Conservation (phyloP, 768 basidiomycete genomes). For the Tubosaeta sp. region DNA sequence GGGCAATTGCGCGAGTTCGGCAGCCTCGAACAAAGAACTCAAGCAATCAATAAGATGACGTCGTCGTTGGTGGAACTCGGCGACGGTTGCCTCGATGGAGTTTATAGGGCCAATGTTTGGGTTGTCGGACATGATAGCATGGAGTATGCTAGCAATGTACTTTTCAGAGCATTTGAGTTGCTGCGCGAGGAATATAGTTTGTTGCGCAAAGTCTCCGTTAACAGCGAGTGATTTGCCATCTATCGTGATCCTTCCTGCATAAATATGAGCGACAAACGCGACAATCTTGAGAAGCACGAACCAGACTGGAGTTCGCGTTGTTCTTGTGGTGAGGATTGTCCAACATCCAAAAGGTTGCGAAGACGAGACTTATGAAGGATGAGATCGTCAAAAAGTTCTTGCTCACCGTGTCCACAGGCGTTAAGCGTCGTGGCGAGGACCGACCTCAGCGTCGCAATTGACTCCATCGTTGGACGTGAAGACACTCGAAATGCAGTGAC, state of each 20-base stretch:
- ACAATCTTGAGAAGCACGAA: constrained; percentile 32
- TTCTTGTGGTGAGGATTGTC: constrained; percentile 56
- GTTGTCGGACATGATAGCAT: constrained; percentile 56
- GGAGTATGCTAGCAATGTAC: constrained; percentile 66
- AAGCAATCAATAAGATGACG: constrained; percentile 69
- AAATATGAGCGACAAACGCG: neutral
- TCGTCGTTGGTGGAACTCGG: constrained; percentile 66
- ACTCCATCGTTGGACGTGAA: constrained; percentile 43
- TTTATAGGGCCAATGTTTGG: constrained; percentile 58
- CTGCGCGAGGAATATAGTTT: constrained; percentile 73
- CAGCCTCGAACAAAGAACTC: constrained; percentile 60
- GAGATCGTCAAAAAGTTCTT: constrained; percentile 72
- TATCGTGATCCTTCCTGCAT: constrained; percentile 61
- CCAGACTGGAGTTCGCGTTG: constrained; percentile 65
- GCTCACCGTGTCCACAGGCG: constrained; percentile 52
- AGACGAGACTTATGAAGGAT: constrained; percentile 63
- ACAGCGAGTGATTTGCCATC: constrained; percentile 66
- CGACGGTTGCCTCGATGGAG: constrained; percentile 61
- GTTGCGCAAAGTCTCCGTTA: constrained; percentile 75
- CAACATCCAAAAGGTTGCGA: constrained; percentile 60
- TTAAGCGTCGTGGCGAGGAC: constrained; percentile 46
- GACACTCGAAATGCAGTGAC: neutral
- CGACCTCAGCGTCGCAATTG: constrained; percentile 53
- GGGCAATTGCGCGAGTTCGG: constrained; percentile 43
- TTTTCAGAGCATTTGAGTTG: constrained; percentile 82